Evolutionary conservation across 2,329 filamentous ascomycete species (phyloP), one percentile per base, ranked within the genome.

Genomic region (Fusarium pininemorale): DNA sequence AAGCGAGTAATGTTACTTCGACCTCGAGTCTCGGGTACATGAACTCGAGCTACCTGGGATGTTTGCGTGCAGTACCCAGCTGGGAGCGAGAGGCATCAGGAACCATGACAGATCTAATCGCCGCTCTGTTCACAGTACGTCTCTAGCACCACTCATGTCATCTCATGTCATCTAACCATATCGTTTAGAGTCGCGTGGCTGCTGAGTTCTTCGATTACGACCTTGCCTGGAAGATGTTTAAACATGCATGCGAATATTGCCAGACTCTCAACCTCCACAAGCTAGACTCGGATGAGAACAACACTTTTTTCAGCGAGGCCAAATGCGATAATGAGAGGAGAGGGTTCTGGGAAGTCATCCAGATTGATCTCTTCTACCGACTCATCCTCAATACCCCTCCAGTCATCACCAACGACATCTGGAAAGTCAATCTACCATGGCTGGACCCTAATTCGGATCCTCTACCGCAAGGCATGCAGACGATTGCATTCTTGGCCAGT

Each of bases 341-440:
- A 30, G 78, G 76, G 0, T 80, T 81, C 35, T 81, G 80, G 80
- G 78, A 81, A n/a, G 74, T 81, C 6, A 76, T 81, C 3, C 79
- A 81, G 32, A 73, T 80, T 20, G 80, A 81, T 30, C 73, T 80
- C 20, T 81, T 79, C 57, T 81, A 78, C 61, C 75, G 80, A 2
- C 76, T 81, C 1, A 60, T 81, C 1, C 73, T 79, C 56, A 79
- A 81, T 32, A 80, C 76, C 6, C 80, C 80, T 14, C 79, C 80
- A 0, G 70, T 69, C 3, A 74, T 81, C 7, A 77, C 79, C 1
- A 72, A 75, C 44, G 76, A 78, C 37, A 65, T 72, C 1, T 81
- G 80, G 80, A 77, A 76, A 35, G 80, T 81, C 54, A 81, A 81
- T 41, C 42, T 81, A 11, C 80, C 80, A 2, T 81, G 79, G 80